Base-by-base conservation (phyloP, 1,284 basidiomycete species). In the Leccinum pachyderme region DNA sequence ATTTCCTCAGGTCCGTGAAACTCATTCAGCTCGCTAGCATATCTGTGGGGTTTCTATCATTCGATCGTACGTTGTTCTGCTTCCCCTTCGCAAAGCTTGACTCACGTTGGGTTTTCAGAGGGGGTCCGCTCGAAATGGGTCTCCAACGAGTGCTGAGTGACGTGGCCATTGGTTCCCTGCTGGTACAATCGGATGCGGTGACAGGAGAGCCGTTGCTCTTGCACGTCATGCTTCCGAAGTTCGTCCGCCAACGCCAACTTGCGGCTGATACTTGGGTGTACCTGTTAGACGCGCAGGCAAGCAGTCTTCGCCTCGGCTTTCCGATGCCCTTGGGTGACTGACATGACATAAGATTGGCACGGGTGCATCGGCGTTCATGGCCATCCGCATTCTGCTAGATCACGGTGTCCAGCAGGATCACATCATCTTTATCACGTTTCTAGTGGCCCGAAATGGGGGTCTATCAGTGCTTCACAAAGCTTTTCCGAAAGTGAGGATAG, bases 291-390 rank as follows among this genome's bases (percentile, higher is more conserved):
- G 91, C 92, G 4, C 95, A 94, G 78, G 89, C 85, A 62, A 68
- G 54, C 27, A 1, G 5, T 43, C 15, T 31, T 6, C 22, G 0
- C 12, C 13, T 35, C 29, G 1, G 27, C 11, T 48, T 18, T 51
- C 15, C 25, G 5, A 12, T 24, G 5, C 18, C 39, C 24, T 11
- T 1, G 29, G 13, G 24, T 32, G 48, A 48, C n/a, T 47, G 45
- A 57, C 29, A 13, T 44, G 43, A 28, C 37, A 24, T 41, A 59
- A 96, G 85, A 94, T 98, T 71, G 94, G 93, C 5, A 98, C 95
- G 0, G 96, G 89, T 3, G 95, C 96, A 0, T 87, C 95, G 4
- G 95, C 93, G 1, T 89, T 95, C 72, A 98, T 98, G 96, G 91
- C 94, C 0, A 91, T 99, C 55, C 87, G 96, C n/a, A 84, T 97